phyloP scores from a whole-genome alignment of 208 protist genomes.

The Crithidia fasciculata region DNA sequence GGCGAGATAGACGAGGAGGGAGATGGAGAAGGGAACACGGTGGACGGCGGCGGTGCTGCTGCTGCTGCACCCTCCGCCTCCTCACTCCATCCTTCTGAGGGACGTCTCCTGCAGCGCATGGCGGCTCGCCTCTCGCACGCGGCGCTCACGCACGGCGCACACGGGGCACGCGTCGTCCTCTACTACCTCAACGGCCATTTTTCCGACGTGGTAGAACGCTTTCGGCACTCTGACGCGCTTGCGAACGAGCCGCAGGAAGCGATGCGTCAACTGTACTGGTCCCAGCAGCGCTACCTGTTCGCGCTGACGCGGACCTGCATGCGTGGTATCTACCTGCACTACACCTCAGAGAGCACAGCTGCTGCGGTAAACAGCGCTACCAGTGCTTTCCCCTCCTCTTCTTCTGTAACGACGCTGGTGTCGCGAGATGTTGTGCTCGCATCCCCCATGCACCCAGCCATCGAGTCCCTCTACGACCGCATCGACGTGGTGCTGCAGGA shows the following conservation, averaged over 20 bases:
- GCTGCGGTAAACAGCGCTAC: not conserved
- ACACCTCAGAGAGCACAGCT: not conserved
- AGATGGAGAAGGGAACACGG: not conserved
- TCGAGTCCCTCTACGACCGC: constrained; percentile 48
- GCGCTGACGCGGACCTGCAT: constrained; percentile 26
- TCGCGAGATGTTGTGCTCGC: constrained; percentile 14
- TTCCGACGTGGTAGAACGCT: constrained; percentile 3
- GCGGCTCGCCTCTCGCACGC: constrained; percentile 8
- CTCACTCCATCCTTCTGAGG: no score
- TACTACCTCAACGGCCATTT: constrained; percentile 28
- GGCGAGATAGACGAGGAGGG: not conserved
- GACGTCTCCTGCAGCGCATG: constrained; percentile 19
- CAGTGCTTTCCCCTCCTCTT: not conserved
- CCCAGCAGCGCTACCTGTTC: constrained; percentile 25
- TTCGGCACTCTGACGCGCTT: not conserved
- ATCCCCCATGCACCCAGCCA: constrained; percentile 16
- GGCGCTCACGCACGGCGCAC: constrained; percentile 7
- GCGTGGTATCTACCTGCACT: constrained; percentile 22
- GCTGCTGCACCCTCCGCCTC: not conserved
- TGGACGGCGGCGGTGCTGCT: not conserved
- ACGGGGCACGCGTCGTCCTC: constrained; percentile 30
- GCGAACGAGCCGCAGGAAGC: not conserved
- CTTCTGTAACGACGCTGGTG: not conserved
- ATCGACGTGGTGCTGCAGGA: constrained; percentile 75
- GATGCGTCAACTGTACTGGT: constrained; percentile 21